Base-by-base conservation (phyloP, 169 alveolate species). In the Theileria orientalis region DNA sequence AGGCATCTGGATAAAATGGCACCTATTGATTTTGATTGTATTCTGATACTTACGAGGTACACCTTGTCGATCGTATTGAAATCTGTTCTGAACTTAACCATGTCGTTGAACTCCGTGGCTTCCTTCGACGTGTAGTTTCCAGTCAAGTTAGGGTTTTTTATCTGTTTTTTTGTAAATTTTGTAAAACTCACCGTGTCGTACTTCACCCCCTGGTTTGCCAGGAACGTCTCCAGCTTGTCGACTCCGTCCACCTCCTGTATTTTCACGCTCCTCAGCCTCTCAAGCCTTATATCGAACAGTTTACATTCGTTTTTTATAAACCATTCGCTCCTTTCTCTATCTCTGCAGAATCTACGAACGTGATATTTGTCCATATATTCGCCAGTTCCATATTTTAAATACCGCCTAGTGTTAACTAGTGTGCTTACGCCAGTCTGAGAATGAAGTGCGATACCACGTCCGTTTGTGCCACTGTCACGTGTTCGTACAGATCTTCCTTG, bases 281-380 rank as follows among this genome's bases (percentile, higher is more conserved):
- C 90, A 46, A 92, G 85, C 29, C 94, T 62, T 46, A 90, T 75
- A 6, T 83, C 86, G 42, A 92, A 80, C 54, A 92, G 75, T 49
- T 88, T 83, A 60, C 77, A 75, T 69, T 92, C 95, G 49, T 91
- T 90, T 59, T 85, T 86, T 54, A 92, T 54, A 60, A 92, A 85
- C 95, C 95, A 92, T n/a, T 92, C 94, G 64, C 87, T 88, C 77
- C 85, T 92, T 41, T 90, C 95, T 42, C 76, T 79, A 33, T 87
- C 94, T 42, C 70, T 87, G 14, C 87, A 79, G 83, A 90, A 92
- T 27, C 66, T 56, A 56, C 14, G 21, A 29, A 9, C 3, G 19
- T 9, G 3, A 49, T 27, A 8, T 56, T 56, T 29, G 42, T 56
- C 16, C 0, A 2, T 21, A 85, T 74, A 76, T 9, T 11, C n/a